Evolutionary conservation across 2,329 filamentous ascomycete species (phyloP).

Genomic region (Penicillium sp.): DNA sequence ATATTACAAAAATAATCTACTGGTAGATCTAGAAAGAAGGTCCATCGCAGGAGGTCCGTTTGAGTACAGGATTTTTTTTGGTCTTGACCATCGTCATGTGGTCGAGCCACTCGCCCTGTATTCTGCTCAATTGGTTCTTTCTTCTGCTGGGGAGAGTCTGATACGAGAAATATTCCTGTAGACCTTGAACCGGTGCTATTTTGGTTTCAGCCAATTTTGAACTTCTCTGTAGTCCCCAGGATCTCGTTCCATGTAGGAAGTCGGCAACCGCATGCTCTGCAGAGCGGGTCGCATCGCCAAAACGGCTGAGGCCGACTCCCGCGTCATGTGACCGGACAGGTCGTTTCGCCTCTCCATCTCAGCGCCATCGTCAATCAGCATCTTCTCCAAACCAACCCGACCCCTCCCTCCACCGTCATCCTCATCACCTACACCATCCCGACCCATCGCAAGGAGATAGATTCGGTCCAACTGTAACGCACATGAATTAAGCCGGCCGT

Average conservation of each 20-base stretch:
- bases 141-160: neutral
- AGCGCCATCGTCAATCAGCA: conserved; percentile 20
- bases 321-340: conserved; percentile 28
- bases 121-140: neutral
- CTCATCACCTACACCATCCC: conserved; percentile 15
- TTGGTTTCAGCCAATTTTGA: neutral
- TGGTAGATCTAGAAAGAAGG: neutral
- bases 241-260: conserved; percentile 1
- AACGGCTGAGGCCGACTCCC: conserved; percentile 12
- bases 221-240: neutral
- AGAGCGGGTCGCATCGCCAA: conserved; percentile 1
- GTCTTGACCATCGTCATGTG: neutral
- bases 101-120: neutral
- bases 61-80: neutral
- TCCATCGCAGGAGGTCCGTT: too few relatives aligned
- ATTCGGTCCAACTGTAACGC: conserved; percentile 32
- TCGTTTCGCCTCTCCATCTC: conserved; percentile 36
- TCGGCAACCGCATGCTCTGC: conserved; percentile 5
- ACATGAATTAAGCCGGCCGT: conserved; percentile 35
- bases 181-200: neutral
- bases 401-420: conserved; percentile 18
- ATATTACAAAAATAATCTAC: neutral
- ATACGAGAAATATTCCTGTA: neutral
- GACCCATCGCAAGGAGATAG: conserved; percentile 16
- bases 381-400: conserved; percentile 22